Base-by-base conservation (phyloP, 306 rosid genomes). In the Quercus ilex region DNA sequence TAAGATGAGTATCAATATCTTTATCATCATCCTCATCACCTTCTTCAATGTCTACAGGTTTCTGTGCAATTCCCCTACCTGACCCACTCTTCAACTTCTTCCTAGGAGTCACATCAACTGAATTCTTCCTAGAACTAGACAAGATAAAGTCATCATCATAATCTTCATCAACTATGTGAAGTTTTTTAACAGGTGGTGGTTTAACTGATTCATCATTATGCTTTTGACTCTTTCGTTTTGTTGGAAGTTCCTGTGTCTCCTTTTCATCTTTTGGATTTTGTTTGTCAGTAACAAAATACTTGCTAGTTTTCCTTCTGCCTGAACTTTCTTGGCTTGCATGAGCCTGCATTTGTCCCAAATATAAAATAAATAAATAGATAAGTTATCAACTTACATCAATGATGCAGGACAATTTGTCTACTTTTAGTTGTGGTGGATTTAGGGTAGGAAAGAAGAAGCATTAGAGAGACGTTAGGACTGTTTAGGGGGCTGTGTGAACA, bases 241-340 rank as follows among this genome's bases (percentile, higher is more conserved):
- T 89, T 33, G 96, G 89, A 74, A 86, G 81, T 69, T 78, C 90
- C 83, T 46, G 84, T 0, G 25, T 79, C 72, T 86, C 92, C 63
- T 84, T 79, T 74, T 89, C 91, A 56, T 83, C 95, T 63, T 89
- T 79, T 3, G 73, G 80, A 84, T 90, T 82, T 71, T 82, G 85
- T 78, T 90, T 90, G 74, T 87, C 89, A 5, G 82, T 65, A 23
- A 85, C 56, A 84, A 91, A 88, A 84, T 91, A 88, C 75, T 91
- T 90, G 85, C 99, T 91, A 77, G 98, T 92, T 81, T 87, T 88
- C 94, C 89, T 88, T 80, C 97, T 86, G 68, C 86, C 91, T 6
- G 92, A 85, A 80, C 78, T 86, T 74, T 84, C 91, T 78, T 90
- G 88, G 76, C 86, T 90, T 71, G 74, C 90, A 49, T 58, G 74